phyloP scores from a whole-genome alignment of 148 eudicot species.

The Diospyros lotus region DNA sequence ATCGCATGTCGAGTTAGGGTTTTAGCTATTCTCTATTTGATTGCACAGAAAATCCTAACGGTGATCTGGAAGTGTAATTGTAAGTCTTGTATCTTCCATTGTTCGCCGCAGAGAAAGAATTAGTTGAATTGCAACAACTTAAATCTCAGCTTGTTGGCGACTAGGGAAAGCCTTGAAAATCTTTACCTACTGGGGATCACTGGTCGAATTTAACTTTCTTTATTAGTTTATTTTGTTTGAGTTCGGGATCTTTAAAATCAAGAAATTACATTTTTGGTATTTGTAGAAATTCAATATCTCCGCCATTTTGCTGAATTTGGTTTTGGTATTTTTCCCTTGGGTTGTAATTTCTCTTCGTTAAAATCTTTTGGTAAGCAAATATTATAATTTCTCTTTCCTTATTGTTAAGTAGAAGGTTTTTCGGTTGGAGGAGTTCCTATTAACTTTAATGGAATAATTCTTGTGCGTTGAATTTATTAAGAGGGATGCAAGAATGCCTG shows the following conservation, averaged over 20 bases:
- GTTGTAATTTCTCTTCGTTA: not conserved
- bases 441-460: not conserved
- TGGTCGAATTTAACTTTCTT: not conserved
- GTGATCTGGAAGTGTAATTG: slow-evolving; percentile 4
- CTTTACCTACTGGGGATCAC: not conserved
- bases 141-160: not conserved
- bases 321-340: not conserved
- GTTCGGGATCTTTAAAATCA: not conserved
- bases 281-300: not conserved
- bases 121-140: not conserved
- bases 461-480: not conserved
- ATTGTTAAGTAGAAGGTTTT: not conserved
- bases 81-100: slow-evolving; percentile 1
- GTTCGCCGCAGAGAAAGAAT: not conserved
- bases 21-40: slow-evolving; percentile 13
- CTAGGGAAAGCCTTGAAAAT: not conserved
- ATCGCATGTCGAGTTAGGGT: slow-evolving; percentile 13
- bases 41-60: not conserved
- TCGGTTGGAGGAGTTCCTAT: not conserved
- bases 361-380: too few species aligned
- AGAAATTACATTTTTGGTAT: not conserved
- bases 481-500: not conserved
- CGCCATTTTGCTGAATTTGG: not conserved
- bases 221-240: not conserved
- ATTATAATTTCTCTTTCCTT: too few species aligned